phyloP scores from a whole-genome alignment of 139 green algal species.

The Ostreobium quekettii region DNA sequence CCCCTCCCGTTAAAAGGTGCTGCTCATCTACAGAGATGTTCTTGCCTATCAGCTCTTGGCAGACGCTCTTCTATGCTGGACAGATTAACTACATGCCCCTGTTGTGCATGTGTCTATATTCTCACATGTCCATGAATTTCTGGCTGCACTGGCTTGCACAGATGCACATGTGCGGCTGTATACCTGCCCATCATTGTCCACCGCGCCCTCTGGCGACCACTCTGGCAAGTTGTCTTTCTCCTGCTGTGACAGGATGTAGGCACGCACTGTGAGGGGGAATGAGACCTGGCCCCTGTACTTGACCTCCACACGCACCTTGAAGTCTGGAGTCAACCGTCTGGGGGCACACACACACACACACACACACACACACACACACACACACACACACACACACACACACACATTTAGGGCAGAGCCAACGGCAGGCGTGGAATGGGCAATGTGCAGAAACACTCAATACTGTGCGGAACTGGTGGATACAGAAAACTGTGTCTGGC shows the following conservation, averaged over 20 bases:
- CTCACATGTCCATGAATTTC: too few species aligned
- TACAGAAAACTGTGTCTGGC: too few species aligned
- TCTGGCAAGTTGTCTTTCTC: constrained; percentile 45
- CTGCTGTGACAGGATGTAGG: constrained; percentile 43
- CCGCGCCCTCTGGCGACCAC: constrained; percentile 37
- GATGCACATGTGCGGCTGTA: background rate
- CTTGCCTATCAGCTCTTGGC: background rate
- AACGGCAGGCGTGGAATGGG: too few species aligned
- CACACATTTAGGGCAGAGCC: too few species aligned
- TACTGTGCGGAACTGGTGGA: too few species aligned
- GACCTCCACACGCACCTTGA: constrained; percentile 46
- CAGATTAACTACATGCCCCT: too few species aligned
- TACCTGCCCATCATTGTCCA: constrained; percentile 20
- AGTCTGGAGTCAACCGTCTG: constrained; percentile 45
- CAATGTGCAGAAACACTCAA: too few species aligned
- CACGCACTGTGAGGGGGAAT: constrained; percentile 41
- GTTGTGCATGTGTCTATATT: too few species aligned
- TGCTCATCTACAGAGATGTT: constrained; percentile 19
- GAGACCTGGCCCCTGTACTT: constrained; percentile 27
- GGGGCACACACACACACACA: background rate
- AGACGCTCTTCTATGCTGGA: too few species aligned
- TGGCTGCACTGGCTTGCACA: background rate
- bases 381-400: too few species aligned
- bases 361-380: too few species aligned
- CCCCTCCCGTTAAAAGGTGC: too few species aligned